Percentiles rank a stretch among this genome's conserved stretches.
Evolutionary conservation across 1,284 basidiomycete species (phyloP).

Genomic region (Ceratobasidium papillatum): DNA sequence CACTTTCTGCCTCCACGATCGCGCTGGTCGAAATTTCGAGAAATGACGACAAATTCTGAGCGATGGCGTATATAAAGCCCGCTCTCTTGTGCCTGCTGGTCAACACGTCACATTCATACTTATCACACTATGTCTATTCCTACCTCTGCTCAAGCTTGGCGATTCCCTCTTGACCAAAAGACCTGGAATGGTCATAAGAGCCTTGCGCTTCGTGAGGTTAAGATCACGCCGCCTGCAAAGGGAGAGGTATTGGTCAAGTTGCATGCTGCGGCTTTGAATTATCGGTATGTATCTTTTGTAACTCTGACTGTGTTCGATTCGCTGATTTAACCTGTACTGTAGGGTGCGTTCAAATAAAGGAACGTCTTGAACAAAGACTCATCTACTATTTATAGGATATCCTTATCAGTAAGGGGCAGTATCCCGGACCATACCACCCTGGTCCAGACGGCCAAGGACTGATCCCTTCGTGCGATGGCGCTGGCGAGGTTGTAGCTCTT

Average conservation of each 20-base stretch:
- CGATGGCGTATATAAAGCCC: neutral
- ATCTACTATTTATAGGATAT: neutral
- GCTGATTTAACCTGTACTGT: neutral
- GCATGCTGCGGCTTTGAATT: conserved; percentile 19
- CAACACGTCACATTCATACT: neutral
- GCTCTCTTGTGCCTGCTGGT: neutral
- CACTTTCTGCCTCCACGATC: neutral
- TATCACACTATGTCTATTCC: conserved; percentile 16
- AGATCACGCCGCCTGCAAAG: neutral
- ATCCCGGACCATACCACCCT: neutral
- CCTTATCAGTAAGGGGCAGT: neutral
- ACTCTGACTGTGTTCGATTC: neutral
- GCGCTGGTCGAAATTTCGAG: neutral
- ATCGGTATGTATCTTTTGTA: neutral
- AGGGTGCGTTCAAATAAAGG: neutral
- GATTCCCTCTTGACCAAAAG: neutral
- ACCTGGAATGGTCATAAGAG: conserved; percentile 16
- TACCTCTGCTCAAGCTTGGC: conserved; percentile 2
- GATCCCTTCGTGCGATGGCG: conserved; percentile 68
- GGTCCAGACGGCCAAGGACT: conserved; percentile 10
- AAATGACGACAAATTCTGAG: neutral
- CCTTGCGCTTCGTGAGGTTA: conserved; percentile 16
- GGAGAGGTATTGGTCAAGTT: conserved; percentile 16
- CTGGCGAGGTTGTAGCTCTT: conserved; percentile 67
- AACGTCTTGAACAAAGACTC: no score